Conservation (phyloP, 352 stramenopile genomes). For the Globisporangium echinulatum region DNA sequence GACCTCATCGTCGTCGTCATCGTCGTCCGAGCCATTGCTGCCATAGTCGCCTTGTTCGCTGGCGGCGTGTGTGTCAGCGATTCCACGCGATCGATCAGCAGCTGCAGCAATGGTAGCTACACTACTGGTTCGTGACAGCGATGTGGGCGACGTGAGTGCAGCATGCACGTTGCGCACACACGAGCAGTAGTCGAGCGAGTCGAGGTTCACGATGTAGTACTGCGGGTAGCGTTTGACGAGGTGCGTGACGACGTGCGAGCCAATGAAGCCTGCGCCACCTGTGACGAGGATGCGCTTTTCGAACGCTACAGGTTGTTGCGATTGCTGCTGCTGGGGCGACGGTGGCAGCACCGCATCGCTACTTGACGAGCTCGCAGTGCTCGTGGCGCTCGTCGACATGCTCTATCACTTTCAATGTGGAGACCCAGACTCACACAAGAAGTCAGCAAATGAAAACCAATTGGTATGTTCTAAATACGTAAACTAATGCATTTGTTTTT, state of each 20-base stretch:
- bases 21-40: conserved; percentile 1
- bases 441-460: no score
- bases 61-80: neutral
- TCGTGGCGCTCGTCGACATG: no score
- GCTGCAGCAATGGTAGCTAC: no score
- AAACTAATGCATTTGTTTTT: no score
- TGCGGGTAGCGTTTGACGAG: conserved; percentile 95
- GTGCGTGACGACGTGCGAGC: conserved; percentile 95
- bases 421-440: no score
- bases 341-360: no score
- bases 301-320: conserved; percentile 10
- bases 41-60: neutral
- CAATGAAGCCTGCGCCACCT: conserved; percentile 95
- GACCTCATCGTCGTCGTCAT: conserved; percentile 28
- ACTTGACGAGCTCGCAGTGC: no score
- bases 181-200: conserved; percentile 86
- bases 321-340: no score
- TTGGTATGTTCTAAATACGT: no score
- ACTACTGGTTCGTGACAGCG: no score
- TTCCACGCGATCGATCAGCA: neutral
- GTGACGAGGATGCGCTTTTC: conserved; percentile 95
- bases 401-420: no score
- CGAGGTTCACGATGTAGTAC: conserved; percentile 97
- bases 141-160: conserved; percentile 20
- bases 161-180: conserved; percentile 66